Evolutionary conservation across 371 early-diverging fungal genomes (phyloP), one percentile per base, ranked within the genome.

Genomic region (Rhizopus microsporus): DNA sequence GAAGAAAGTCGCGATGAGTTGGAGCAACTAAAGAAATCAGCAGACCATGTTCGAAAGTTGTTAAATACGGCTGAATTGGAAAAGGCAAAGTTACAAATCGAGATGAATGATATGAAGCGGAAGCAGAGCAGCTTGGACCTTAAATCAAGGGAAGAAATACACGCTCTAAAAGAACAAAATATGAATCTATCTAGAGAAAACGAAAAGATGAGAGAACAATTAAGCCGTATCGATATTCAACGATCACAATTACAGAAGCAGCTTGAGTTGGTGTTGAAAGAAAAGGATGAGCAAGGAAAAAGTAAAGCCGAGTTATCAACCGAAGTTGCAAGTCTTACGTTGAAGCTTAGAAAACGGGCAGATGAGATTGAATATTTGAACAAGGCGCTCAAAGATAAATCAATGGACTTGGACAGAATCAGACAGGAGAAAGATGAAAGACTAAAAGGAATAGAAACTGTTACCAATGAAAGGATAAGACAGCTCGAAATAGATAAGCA

Each of bases 241-340:
- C 30, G 30, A 9, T 29, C 12, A 15, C 37, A 46, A 0, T n/a
- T 46, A 35, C 46, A 46, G 15, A 55, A 17, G 16, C 30, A 46
- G 33, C 17, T 55, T 12, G 47, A 55, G 10, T 0, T 34, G 5
- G 10, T 55, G 35, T 35, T 29, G 33, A 43, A 46, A 45, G 47
- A 45, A 6, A 55, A 32, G 3, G 46, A 46, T 29, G 46, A 46
- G 3, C 46, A 42, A 42, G 42, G 42, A 42, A 42, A 42, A 6
- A 43, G 55, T 16, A 40, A 48, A 13, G 47, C 60, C 3, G 60
- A 65, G 38, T 46, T 38, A 17, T 31, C 42, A 7, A 40, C 50
- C 8, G 47, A 56, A 7, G 29, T 29, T 46, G 8, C 46, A 2
- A 46, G 29, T 29, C 30, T 46, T 7, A 46, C 17, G 29, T 9